Evolutionary conservation across 1,284 basidiomycete species (phyloP).

Genomic region (Sphaerobolus stellatus): DNA sequence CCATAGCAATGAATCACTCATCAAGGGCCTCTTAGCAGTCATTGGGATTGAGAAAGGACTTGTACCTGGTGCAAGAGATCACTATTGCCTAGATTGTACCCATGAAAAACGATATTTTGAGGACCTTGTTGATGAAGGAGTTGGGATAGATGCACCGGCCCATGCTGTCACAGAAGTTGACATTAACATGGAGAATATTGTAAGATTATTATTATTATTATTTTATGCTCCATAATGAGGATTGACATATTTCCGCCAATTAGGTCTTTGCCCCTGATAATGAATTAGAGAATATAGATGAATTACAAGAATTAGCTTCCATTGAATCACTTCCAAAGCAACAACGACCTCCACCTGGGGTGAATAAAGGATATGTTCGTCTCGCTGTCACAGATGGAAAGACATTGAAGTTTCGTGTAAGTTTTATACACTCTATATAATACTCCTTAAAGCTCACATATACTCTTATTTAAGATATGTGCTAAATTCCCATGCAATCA

Average conservation of each 20-base stretch:
- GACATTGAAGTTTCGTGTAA: slow-evolving; percentile 18
- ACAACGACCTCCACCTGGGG: slow-evolving; percentile 5
- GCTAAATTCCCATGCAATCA: slow-evolving; percentile 12
- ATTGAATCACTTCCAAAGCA: slow-evolving; percentile 2
- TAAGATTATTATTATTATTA: background rate
- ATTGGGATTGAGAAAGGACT: background rate
- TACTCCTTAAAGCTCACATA: background rate
- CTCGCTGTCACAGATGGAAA: slow-evolving; percentile 27
- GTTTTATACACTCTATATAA: background rate
- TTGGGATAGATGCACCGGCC: slow-evolving; percentile 8
- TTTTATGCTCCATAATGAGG: background rate
- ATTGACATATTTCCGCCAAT: background rate
- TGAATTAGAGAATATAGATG: background rate
- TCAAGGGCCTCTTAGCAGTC: background rate
- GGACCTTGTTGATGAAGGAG: slow-evolving; percentile 11
- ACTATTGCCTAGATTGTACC: slow-evolving; percentile 22
- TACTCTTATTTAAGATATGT: slow-evolving; percentile 17
- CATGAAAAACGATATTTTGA: slow-evolving; percentile 21
- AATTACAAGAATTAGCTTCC: background rate
- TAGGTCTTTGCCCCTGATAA: background rate
- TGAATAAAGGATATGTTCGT: slow-evolving; percentile 15
- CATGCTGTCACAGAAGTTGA: slow-evolving; percentile 2
- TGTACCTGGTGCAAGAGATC: background rate
- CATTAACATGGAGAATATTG: background rate
- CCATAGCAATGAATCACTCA: background rate